phyloP scores from a whole-genome alignment of 352 stramenopile genomes.

The Phytopythium helicoides region DNA sequence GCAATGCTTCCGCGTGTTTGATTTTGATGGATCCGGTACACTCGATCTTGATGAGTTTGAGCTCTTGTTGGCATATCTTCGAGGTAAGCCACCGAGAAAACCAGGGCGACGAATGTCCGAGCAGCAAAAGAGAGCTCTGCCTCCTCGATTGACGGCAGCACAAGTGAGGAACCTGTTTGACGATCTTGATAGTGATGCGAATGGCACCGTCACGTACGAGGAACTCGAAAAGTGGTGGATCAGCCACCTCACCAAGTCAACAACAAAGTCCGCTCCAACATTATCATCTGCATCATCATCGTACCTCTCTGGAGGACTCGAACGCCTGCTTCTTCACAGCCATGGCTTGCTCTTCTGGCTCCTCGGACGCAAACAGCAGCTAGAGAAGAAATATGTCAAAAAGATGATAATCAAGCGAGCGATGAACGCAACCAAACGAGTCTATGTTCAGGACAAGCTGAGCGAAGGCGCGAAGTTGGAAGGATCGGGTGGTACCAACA shows the following conservation, averaged over 20 bases:
- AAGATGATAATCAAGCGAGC: slow-evolving; percentile 36
- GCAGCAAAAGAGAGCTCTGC: slow-evolving; percentile 4
- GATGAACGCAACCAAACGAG: slow-evolving; percentile 24
- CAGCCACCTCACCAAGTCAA: background rate
- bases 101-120: background rate
- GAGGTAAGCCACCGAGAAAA: slow-evolving; percentile 12
- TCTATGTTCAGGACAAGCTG: slow-evolving; percentile 12
- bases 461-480: no score
- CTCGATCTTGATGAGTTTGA: slow-evolving; percentile 51
- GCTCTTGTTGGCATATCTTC: slow-evolving; percentile 47
- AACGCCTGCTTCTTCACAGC: slow-evolving; percentile 36
- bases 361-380: slow-evolving; percentile 35
- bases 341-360: slow-evolving; percentile 47
- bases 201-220: slow-evolving; percentile 21
- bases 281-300: slow-evolving; percentile 27
- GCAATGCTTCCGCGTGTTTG: slow-evolving; percentile 45
- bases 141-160: slow-evolving; percentile 20
- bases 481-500: no score
- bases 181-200: slow-evolving; percentile 30
- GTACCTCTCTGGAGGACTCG: slow-evolving; percentile 29
- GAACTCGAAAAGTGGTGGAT: slow-evolving; percentile 48
- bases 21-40: slow-evolving; percentile 41
- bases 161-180: slow-evolving; percentile 39
- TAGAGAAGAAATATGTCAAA: slow-evolving; percentile 53
- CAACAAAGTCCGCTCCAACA: background rate